Conservation (phyloP, 768 basidiomycete species). For the Tulasnella sp. region DNA sequence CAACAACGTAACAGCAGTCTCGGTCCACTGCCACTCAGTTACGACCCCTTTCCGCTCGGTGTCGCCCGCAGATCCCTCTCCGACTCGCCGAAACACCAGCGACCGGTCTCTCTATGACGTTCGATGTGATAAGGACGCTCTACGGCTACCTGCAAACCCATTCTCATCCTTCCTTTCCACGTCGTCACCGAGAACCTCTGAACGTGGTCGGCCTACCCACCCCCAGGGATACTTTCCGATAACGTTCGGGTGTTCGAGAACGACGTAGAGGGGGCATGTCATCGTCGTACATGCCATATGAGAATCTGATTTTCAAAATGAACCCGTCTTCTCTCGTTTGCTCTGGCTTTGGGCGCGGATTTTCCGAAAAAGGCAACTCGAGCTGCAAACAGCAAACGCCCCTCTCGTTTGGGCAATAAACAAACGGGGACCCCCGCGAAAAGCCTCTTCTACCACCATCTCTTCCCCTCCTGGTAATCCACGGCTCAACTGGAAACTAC, state of each 20-base stretch:
- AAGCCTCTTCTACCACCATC: not conserved
- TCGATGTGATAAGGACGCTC: not conserved
- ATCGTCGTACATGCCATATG: not conserved
- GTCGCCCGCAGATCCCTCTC: conserved; percentile 5
- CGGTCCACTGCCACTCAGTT: not conserved
- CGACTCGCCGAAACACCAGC: not conserved
- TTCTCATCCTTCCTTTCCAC: not conserved
- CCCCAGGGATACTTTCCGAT: not conserved
- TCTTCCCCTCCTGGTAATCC: not conserved
- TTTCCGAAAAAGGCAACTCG: conserved; percentile 9
- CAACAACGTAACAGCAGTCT: not conserved
- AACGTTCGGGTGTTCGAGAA: not conserved
- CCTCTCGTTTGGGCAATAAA: not conserved
- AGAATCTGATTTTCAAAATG: not conserved
- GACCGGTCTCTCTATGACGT: not conserved
- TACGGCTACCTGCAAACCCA: no score
- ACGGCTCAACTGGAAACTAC: not conserved
- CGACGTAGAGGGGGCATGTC: not conserved
- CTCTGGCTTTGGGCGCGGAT: not conserved
- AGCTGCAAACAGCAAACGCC: not conserved
- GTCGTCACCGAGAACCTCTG: not conserved
- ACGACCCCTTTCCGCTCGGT: not conserved
- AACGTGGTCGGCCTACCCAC: conserved; percentile 2
- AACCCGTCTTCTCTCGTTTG: not conserved
- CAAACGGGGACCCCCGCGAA: not conserved